Evolutionary conservation across 2,329 filamentous ascomycete genomes (phyloP).

Genomic region (Apiospora koreana): DNA sequence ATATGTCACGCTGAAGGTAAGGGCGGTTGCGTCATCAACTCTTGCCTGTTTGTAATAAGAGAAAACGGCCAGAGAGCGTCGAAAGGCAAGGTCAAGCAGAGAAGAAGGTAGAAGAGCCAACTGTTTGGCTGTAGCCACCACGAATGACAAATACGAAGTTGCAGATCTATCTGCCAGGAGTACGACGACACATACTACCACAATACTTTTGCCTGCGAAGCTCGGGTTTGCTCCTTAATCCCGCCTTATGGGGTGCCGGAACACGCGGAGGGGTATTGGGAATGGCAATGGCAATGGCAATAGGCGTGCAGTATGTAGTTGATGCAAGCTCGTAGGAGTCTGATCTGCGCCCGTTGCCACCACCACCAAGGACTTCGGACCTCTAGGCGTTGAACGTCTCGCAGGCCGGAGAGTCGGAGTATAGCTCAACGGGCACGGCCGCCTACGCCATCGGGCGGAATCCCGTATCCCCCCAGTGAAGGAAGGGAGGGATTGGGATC

Average conservation of each 20-base stretch:
- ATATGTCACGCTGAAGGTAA: not conserved
- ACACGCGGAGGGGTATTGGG: not conserved
- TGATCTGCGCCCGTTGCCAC: not conserved
- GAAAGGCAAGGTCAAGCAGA: not conserved
- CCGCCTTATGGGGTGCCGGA: not conserved
- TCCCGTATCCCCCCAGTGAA: not conserved
- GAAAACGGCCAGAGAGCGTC: not conserved
- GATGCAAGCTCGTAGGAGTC: not conserved
- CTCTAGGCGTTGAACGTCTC: not conserved
- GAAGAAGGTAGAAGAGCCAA: not conserved
- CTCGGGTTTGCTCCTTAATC: not conserved
- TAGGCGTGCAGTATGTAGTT: not conserved
- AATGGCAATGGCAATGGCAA: not conserved
- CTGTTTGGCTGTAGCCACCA: not conserved
- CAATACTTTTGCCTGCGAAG: not conserved
- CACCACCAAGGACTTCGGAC: not conserved
- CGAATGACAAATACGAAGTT: not conserved
- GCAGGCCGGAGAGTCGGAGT: not conserved
- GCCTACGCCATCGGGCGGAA: not conserved
- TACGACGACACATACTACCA: not conserved
- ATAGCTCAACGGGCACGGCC: not conserved
- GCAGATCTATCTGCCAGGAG: not conserved
- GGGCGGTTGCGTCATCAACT: not conserved
- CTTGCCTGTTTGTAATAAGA: not conserved
- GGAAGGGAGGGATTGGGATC: not conserved